phyloP scores from a whole-genome alignment of 371 early-diverging fungal genomes.

The Choanephora cucurbitarum region DNA sequence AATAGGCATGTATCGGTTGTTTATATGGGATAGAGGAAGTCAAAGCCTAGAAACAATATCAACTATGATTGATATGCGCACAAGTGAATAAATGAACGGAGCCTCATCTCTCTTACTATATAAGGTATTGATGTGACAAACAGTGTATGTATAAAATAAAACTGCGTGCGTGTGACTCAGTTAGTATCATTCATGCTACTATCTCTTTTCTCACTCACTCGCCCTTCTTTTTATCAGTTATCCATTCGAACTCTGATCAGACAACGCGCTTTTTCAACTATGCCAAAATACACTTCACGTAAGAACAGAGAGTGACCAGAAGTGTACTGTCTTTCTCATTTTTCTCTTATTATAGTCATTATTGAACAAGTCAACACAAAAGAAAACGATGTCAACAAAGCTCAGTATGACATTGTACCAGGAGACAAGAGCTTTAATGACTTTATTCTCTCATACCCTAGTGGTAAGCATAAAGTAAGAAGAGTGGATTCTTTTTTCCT shows the following conservation, averaged over 20 bases:
- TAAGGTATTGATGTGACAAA: no score
- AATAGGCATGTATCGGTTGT: no score
- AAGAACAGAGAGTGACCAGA: neutral
- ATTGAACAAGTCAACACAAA: conserved; percentile 37
- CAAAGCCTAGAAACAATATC: no score
- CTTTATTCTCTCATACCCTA: conserved; percentile 40
- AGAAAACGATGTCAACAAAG: conserved; percentile 6
- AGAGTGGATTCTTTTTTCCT: no score
- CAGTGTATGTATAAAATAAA: no score
- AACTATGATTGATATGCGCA: no score
- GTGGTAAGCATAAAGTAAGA: conserved; percentile 27
- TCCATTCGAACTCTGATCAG: neutral
- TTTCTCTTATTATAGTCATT: conserved; percentile 18
- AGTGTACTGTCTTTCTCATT: neutral
- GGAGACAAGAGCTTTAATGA: conserved; percentile 27
- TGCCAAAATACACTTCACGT: neutral
- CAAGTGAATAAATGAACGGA: no score
- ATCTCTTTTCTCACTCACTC: neutral
- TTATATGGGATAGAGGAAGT: no score
- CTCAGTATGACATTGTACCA: conserved; percentile 19
- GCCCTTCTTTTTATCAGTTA: neutral
- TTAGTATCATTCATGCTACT: neutral
- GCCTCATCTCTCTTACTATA: no score
- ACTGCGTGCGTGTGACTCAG: no score
- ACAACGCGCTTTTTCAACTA: neutral